Conservation (phyloP, 345 rosid genomes). For the Eucalyptus pauciflora region DNA sequence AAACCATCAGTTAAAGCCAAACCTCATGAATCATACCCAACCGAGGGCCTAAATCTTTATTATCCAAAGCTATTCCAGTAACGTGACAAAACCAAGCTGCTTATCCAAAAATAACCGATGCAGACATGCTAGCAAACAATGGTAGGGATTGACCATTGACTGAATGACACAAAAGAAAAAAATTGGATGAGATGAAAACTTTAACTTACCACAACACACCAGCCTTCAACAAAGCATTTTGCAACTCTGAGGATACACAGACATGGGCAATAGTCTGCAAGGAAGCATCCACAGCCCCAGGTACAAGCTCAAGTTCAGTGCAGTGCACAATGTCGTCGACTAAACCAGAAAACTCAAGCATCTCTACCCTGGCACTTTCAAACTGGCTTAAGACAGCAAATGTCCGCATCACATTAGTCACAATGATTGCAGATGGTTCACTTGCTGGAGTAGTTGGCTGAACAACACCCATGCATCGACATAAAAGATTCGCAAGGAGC, state of each 20-base stretch:
- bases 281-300: slow-evolving; percentile 93
- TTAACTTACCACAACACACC: slow-evolving; percentile 82
- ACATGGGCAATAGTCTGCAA: slow-evolving; percentile 77
- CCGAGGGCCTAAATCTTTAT: not conserved
- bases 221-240: slow-evolving; percentile 71
- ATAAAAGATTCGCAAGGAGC: slow-evolving; percentile 79
- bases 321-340: slow-evolving; percentile 90
- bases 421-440: slow-evolving; percentile 91
- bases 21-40: not conserved
- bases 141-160: not conserved
- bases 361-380: slow-evolving; percentile 80
- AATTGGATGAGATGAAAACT: not conserved
- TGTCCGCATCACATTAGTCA: slow-evolving; percentile 84
- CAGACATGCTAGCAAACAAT: not conserved
- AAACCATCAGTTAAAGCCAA: not conserved
- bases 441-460: slow-evolving; percentile 88
- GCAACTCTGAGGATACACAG: slow-evolving; percentile 80
- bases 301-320: slow-evolving; percentile 85
- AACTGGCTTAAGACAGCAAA: slow-evolving; percentile 82
- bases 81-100: not conserved
- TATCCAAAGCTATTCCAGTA: not conserved
- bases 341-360: slow-evolving; percentile 62
- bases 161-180: not conserved
- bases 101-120: not conserved
- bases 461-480: slow-evolving; percentile 91